Percentiles rank a stretch among this genome's conserved stretches.
phyloP scores from a whole-genome alignment of 352 stramenopile species.

The Chrysophaeum taylorii region DNA sequence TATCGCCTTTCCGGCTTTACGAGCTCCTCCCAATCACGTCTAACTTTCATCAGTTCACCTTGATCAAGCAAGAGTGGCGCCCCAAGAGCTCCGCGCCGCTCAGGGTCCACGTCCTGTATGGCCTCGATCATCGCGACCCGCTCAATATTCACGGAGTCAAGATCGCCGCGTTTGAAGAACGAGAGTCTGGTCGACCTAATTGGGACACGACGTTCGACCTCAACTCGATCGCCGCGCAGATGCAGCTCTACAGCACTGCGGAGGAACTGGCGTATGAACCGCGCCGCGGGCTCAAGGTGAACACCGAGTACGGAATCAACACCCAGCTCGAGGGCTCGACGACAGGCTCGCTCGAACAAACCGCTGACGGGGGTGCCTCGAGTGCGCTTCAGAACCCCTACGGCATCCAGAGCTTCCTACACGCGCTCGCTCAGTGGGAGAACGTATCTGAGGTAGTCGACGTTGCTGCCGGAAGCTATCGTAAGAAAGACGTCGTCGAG shows the following conservation, averaged over 20 bases:
- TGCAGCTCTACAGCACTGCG: not conserved
- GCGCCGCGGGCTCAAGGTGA: not conserved
- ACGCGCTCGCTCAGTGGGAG: constrained; percentile 13
- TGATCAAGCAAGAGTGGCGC: not conserved
- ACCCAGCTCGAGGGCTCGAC: constrained; percentile 9
- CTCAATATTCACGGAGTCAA: no score
- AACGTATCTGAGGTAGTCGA: constrained; percentile 16
- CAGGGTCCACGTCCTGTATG: constrained; percentile 14
- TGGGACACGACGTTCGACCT: no score
- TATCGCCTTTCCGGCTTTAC: constrained; percentile 17
- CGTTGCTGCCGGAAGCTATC: no score
- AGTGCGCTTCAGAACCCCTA: constrained; percentile 9
- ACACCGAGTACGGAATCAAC: constrained; percentile 16
- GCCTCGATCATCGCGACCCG: no score
- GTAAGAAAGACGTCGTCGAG: not conserved
- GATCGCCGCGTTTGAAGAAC: no score
- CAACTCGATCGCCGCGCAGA: no score
- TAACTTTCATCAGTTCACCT: constrained; percentile 20
- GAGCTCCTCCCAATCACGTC: not conserved
- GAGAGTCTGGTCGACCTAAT: no score
- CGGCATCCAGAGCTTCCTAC: constrained; percentile 19
- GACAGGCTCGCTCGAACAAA: constrained; percentile 13
- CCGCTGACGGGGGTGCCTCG: not conserved
- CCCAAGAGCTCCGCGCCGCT: constrained; percentile 5
- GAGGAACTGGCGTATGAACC: not conserved